Conservation (phyloP, 2,329 filamentous ascomycete species). For the Alternaria sp. region DNA sequence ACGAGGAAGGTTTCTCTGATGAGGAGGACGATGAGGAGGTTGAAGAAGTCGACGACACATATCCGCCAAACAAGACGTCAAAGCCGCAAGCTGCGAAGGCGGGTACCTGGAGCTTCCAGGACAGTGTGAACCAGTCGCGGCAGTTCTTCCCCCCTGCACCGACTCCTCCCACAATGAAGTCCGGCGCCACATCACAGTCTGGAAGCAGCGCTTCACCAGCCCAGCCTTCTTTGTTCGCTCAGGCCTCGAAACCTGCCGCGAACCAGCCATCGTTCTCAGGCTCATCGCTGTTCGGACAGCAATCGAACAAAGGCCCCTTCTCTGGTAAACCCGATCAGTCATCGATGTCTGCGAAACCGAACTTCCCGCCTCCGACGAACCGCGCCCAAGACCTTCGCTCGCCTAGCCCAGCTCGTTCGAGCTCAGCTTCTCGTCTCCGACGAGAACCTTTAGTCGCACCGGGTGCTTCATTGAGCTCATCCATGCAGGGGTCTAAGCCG, state of each 20-base stretch:
- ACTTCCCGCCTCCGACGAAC: constrained; percentile 61
- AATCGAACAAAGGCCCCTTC: constrained; percentile 17
- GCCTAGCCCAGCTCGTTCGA: constrained; percentile 72
- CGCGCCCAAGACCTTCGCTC: constrained; percentile 65
- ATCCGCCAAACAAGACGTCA: constrained; percentile 27
- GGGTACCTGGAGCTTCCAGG: constrained; percentile 23
- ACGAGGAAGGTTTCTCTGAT: constrained; percentile 48
- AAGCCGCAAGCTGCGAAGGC: constrained; percentile 20
- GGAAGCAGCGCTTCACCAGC: constrained; percentile 27
- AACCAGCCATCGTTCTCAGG: constrained; percentile 13
- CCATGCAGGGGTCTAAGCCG: constrained; percentile 42
- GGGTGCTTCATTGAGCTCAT: constrained; percentile 41
- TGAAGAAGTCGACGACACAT: constrained; percentile 53
- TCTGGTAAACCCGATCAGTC: constrained; percentile 16
- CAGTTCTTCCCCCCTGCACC: constrained; percentile 40
- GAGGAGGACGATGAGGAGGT: constrained; percentile 52
- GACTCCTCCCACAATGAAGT: constrained; percentile 39
- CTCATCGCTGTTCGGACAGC: constrained; percentile 27
- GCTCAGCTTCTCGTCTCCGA: constrained; percentile 55
- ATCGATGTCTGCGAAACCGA: constrained; percentile 41
- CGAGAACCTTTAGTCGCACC: constrained; percentile 42
- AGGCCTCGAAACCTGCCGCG: constrained; percentile 14
- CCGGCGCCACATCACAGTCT: constrained; percentile 31
- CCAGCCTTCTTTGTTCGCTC: constrained; percentile 25
- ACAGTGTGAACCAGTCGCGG: constrained; percentile 31